Conservation (phyloP, 192 early-diverging fungal genomes). For the Coemansia sp. region DNA sequence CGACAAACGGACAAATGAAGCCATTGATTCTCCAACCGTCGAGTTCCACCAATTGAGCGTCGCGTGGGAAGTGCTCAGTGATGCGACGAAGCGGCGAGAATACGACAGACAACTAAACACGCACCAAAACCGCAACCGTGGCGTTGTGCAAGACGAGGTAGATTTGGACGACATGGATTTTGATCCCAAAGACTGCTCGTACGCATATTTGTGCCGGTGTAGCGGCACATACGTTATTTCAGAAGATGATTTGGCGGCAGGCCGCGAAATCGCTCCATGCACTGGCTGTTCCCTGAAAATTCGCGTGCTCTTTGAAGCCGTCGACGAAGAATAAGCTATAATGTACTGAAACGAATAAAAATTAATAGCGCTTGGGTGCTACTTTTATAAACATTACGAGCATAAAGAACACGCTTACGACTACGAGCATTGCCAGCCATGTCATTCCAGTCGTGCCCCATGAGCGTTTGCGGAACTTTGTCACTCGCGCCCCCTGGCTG, state of each 20-base stretch:
- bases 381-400: slow-evolving; percentile 51
- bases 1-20: slow-evolving; percentile 18
- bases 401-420: slow-evolving; percentile 45
- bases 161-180: slow-evolving; percentile 83
- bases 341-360: too few species aligned
- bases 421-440: slow-evolving; percentile 42
- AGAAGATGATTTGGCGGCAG: slow-evolving; percentile 64
- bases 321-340: slow-evolving; percentile 31
- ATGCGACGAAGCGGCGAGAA: slow-evolving; percentile 18
- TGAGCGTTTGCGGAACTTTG: slow-evolving; percentile 49
- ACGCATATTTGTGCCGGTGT: slow-evolving; percentile 64
- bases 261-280: slow-evolving; percentile 63
- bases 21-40: neutral
- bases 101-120: slow-evolving; percentile 26
- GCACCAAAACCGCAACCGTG: slow-evolving; percentile 20
- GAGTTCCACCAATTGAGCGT: slow-evolving; percentile 37
- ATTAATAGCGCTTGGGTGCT: slow-evolving; percentile 50
- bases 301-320: slow-evolving; percentile 62
- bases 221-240: slow-evolving; percentile 59
- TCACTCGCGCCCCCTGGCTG: slow-evolving; percentile 35
- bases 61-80: slow-evolving; percentile 45
- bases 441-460: slow-evolving; percentile 54
- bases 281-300: slow-evolving; percentile 68
- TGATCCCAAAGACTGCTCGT: slow-evolving; percentile 52
- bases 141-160: slow-evolving; percentile 68